Percentiles rank a stretch among this genome's conserved stretches.
phyloP scores from a whole-genome alignment of 495 filamentous ascomycete genomes.

The Lasiosphaeria hispida region DNA sequence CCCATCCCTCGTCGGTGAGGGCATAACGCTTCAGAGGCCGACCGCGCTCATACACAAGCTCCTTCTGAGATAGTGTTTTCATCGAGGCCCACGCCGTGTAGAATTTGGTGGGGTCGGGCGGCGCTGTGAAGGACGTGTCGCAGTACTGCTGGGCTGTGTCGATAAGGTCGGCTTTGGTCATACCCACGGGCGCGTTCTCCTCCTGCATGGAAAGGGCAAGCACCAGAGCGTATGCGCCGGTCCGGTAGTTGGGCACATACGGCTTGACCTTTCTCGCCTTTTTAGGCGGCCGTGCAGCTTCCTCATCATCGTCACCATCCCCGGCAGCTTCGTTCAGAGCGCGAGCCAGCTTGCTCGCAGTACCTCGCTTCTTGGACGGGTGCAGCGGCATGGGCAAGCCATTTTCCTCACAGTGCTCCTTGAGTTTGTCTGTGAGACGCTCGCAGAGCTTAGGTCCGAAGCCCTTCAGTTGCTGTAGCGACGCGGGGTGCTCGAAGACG shows the following conservation, averaged over 20 bases:
- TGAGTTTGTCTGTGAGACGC: constrained; percentile 66
- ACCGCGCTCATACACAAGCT: constrained; percentile 70
- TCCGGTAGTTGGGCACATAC: constrained; percentile 70
- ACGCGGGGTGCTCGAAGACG: constrained; percentile 69
- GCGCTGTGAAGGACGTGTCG: constrained; percentile 71
- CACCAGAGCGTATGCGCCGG: constrained; percentile 73
- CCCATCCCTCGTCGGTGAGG: constrained; percentile 77
- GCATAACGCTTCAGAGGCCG: constrained; percentile 66
- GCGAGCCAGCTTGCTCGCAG: neutral
- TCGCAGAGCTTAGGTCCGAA: constrained; percentile 70
- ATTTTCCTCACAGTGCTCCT: constrained; percentile 65
- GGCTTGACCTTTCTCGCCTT: constrained; percentile 59
- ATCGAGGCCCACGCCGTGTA: constrained; percentile 87
- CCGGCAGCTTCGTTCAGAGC: constrained; percentile 1
- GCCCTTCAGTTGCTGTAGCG: constrained; percentile 69
- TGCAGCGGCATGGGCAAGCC: constrained; percentile 68
- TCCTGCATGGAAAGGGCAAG: constrained; percentile 61
- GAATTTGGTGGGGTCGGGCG: constrained; percentile 63
- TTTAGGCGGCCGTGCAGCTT: constrained; percentile 55
- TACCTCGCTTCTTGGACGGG: constrained; percentile 30
- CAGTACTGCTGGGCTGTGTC: constrained; percentile 69
- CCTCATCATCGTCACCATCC: constrained; percentile 31
- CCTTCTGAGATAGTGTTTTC: constrained; percentile 72
- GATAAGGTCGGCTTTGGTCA: constrained; percentile 69
- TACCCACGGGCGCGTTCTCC: constrained; percentile 51